phyloP scores from a whole-genome alignment of 106 monocot species.

The Dendrobium chrysotoxum region DNA sequence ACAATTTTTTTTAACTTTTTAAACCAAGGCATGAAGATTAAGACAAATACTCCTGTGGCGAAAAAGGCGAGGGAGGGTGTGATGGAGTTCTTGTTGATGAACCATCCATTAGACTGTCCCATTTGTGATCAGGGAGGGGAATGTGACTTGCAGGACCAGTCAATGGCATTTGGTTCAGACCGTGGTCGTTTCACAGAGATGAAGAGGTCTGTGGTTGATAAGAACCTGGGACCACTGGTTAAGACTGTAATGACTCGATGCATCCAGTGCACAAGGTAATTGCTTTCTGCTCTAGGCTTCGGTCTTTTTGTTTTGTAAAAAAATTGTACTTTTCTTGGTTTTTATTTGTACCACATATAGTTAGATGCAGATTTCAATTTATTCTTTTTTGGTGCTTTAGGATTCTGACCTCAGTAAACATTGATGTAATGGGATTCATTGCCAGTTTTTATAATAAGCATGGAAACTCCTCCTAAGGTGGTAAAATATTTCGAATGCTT shows the following conservation, averaged over 20 bases:
- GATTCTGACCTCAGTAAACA: neutral
- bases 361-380: neutral
- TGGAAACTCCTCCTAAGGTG: neutral
- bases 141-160: conserved; percentile 98
- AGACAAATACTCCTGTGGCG: conserved; percentile 91
- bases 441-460: neutral
- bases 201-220: conserved; percentile 98
- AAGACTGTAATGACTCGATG: conserved; percentile 99
- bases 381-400: neutral
- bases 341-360: neutral
- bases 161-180: conserved; percentile 96
- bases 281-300: conserved; percentile 2
- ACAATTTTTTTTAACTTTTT: neutral
- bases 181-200: conserved; percentile 96
- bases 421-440: neutral
- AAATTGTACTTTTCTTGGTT: neutral
- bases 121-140: conserved; percentile 99
- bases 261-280: conserved; percentile 97
- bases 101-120: conserved; percentile 97
- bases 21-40: conserved; percentile 90
- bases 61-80: conserved; percentile 99
- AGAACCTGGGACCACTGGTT: conserved; percentile 92
- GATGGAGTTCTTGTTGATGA: conserved; percentile 99
- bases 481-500: neutral
- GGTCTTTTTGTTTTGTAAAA: neutral